phyloP scores from a whole-genome alignment of 352 stramenopile genomes.

The Globisporangium mamillatum region DNA sequence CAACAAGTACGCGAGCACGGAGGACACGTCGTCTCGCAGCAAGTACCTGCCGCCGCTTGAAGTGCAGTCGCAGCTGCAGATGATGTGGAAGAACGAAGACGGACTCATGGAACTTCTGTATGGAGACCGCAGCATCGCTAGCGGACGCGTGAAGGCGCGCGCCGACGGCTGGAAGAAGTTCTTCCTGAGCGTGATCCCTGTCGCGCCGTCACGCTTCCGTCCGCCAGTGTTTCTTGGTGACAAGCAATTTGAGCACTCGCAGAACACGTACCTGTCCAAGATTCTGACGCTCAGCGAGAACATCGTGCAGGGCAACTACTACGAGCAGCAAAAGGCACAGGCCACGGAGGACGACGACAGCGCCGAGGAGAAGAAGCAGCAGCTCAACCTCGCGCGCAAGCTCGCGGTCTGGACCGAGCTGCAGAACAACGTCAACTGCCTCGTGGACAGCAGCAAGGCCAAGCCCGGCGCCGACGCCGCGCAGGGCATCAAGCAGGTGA shows the following conservation, averaged over 20 bases:
- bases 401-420: constrained; percentile 97
- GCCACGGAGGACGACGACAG: constrained; percentile 54
- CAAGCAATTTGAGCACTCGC: constrained; percentile 96
- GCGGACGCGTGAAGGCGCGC: constrained; percentile 34
- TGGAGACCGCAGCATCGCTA: constrained; percentile 77
- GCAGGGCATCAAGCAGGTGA: constrained; percentile 95
- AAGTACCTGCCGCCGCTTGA: constrained; percentile 96
- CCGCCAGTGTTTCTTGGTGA: constrained; percentile 95
- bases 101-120: constrained; percentile 93
- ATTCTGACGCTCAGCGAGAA: constrained; percentile 92
- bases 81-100: constrained; percentile 94
- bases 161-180: constrained; percentile 91
- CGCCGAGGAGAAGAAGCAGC: constrained; percentile 40
- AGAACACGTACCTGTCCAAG: constrained; percentile 95
- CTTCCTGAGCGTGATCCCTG: constrained; percentile 95
- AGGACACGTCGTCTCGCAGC: constrained; percentile 70
- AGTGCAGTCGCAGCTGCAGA: constrained; percentile 93
- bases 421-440: constrained; percentile 89
- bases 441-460: constrained; percentile 82
- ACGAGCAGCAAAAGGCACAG: constrained; percentile 38
- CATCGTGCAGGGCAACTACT: constrained; percentile 79
- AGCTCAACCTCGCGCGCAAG: constrained; percentile 87
- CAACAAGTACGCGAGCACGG: constrained; percentile 46
- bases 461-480: constrained; percentile 61
- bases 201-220: constrained; percentile 98